Evolutionary conservation across 73 alveolate species (phyloP).

Genomic region (Symbiodinium natans): DNA sequence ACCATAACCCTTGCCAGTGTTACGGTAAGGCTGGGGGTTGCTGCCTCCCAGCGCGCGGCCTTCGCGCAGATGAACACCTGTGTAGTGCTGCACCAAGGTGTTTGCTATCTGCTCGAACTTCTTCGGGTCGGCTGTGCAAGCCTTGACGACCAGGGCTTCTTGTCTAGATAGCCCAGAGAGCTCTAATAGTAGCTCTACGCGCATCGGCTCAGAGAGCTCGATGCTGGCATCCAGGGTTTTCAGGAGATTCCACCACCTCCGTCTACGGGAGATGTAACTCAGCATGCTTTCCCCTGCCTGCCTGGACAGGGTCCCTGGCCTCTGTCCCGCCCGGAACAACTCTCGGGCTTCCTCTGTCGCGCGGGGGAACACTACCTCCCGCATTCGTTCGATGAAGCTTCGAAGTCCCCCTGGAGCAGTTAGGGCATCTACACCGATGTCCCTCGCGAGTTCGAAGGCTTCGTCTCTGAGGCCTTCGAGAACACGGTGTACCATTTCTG

Average conservation of each 20-base stretch:
- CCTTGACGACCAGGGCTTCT: slow-evolving; percentile 10
- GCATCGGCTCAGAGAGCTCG: no score
- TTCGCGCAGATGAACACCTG: neutral
- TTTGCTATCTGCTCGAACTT: neutral
- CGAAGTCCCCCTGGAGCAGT: neutral
- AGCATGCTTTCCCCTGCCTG: neutral
- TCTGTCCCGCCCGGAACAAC: slow-evolving; percentile 1
- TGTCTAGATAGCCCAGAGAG: neutral
- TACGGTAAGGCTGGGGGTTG: no score
- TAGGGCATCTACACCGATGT: neutral
- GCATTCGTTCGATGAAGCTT: neutral
- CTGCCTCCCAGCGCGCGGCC: neutral
- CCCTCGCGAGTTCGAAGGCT: neutral
- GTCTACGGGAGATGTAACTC: neutral
- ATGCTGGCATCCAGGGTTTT: neutral
- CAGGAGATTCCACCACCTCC: neutral
- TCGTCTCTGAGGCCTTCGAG: neutral
- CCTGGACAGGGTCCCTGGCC: neutral
- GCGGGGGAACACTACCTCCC: neutral
- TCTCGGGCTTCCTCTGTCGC: slow-evolving; percentile 12
- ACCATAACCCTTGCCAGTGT: neutral
- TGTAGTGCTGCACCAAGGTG: slow-evolving; percentile 6
- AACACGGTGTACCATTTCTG: neutral
- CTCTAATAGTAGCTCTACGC: neutral
- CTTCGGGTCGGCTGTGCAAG: neutral